These are phyloP conservation scores for Solanum aculeatissimum DNA, from an alignment of 305 asterid genomes.

Conservation along the genomic window DNA sequence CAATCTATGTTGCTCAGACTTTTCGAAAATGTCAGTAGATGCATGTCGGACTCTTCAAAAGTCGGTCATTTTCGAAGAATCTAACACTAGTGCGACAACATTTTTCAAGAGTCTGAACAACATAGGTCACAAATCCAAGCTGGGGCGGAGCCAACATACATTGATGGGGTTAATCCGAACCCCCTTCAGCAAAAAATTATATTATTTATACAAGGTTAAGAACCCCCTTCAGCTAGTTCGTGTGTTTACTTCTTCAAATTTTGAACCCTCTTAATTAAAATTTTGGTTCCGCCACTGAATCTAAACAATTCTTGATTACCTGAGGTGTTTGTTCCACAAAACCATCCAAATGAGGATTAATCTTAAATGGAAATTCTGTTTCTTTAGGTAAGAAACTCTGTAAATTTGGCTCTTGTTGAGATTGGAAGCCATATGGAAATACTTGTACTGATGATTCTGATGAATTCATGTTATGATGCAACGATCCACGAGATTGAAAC, in stretches of 20 bases:
- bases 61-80: background rate
- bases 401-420: constrained; percentile 21
- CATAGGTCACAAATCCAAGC: background rate
- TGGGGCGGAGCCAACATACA: no score
- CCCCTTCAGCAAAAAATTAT: no score
- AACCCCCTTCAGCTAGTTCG: no score
- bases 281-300: no score
- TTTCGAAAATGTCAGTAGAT: background rate
- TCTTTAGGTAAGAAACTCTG: constrained; percentile 4
- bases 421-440: constrained; percentile 20
- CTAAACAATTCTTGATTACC: constrained; percentile 25
- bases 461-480: constrained; percentile 28
- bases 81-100: rapidly evolving
- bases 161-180: no score
- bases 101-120: background rate
- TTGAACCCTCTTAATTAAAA: no score
- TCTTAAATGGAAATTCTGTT: constrained; percentile 20
- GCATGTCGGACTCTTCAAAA: background rate
- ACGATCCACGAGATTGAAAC: constrained; percentile 32
- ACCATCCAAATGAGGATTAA: constrained; percentile 29
- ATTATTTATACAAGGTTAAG: no score
- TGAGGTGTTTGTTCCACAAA: constrained; percentile 45
- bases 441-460: constrained; percentile 21
- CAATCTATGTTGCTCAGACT: background rate
- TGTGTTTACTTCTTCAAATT: no score